phyloP scores from a whole-genome alignment of 163 green algal genomes.

The Prototheca wickerhamii region DNA sequence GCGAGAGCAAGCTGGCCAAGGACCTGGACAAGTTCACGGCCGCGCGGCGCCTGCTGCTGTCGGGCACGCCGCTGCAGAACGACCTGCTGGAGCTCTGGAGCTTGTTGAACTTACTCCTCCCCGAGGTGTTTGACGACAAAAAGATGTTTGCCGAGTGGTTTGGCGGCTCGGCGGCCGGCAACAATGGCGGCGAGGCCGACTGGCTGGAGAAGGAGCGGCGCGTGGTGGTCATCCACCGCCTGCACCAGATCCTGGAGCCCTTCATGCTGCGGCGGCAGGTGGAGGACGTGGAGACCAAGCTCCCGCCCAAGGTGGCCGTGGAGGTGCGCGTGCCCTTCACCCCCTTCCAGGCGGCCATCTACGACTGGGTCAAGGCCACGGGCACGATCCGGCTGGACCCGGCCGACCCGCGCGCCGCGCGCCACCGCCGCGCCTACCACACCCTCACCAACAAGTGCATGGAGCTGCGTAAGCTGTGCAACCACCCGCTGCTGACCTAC shows the following conservation, averaged over 20 bases:
- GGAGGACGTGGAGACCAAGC: constrained; percentile 92
- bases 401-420: constrained; percentile 28
- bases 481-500: constrained; percentile 88
- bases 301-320: constrained; percentile 78
- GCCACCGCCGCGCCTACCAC: constrained; percentile 42
- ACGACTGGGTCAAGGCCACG: constrained; percentile 68
- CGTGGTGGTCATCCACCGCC: constrained; percentile 82
- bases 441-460: constrained; percentile 94
- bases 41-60: constrained; percentile 61
- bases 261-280: constrained; percentile 96
- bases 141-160: constrained; percentile 88
- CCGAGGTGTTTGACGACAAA: constrained; percentile 90
- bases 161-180: constrained; percentile 35
- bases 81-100: constrained; percentile 90
- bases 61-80: constrained; percentile 90
- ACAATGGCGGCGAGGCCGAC: constrained; percentile 29
- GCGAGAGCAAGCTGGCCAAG: constrained; percentile 76
- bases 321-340: constrained; percentile 79
- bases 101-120: constrained; percentile 69
- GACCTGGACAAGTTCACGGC: constrained; percentile 84
- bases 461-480: constrained; percentile 97
- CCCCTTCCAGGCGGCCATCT: constrained; percentile 66
- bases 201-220: constrained; percentile 83
- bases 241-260: constrained; percentile 97
- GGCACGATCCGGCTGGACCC: constrained; percentile 81